Evolutionary conservation across 1,139 yeast genomes (phyloP).

Genomic region (Lodderomyces margitis): DNA sequence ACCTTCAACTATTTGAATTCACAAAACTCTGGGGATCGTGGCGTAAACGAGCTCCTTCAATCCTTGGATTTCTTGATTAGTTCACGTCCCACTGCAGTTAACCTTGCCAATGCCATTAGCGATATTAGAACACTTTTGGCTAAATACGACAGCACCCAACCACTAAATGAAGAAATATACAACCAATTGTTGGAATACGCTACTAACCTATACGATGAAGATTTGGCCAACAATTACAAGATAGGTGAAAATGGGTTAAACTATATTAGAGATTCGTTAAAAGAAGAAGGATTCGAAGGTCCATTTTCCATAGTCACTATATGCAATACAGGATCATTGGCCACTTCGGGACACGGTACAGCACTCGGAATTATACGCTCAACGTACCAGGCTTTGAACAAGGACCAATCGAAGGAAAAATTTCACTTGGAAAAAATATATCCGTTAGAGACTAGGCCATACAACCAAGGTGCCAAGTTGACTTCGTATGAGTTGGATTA

Average conservation of each 20-base stretch:
- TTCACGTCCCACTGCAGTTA: conserved; percentile 95
- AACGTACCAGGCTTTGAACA: conserved; percentile 45
- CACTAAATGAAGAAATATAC: conserved; percentile 30
- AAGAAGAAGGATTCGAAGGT: conserved; percentile 51
- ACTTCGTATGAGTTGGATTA: conserved; percentile 88
- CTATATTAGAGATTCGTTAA: conserved; percentile 54
- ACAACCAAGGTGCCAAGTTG: conserved; percentile 91
- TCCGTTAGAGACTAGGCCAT: conserved; percentile 94
- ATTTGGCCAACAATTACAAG: conserved; percentile 67
- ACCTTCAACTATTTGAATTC: conserved; percentile 23
- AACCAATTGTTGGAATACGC: conserved; percentile 49
- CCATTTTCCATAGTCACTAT: conserved; percentile 82
- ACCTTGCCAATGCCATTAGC: conserved; percentile 73
- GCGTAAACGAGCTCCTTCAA: conserved; percentile 31
- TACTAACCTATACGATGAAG: conserved; percentile 65
- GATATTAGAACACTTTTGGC: conserved; percentile 46
- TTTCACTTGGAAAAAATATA: conserved; percentile 65
- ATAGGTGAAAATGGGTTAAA: conserved; percentile 81
- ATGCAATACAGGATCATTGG: conserved; percentile 85
- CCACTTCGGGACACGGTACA: conserved; percentile 97
- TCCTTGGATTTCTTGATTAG: conserved; percentile 65
- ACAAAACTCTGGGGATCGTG: conserved; percentile 10
- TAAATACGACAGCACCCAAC: conserved; percentile 8
- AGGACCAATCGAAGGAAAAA: conserved; percentile 22
- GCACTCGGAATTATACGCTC: conserved; percentile 91